Evolutionary conservation across 768 basidiomycete species (phyloP).

Genomic region (Artomyces pyxidatus): DNA sequence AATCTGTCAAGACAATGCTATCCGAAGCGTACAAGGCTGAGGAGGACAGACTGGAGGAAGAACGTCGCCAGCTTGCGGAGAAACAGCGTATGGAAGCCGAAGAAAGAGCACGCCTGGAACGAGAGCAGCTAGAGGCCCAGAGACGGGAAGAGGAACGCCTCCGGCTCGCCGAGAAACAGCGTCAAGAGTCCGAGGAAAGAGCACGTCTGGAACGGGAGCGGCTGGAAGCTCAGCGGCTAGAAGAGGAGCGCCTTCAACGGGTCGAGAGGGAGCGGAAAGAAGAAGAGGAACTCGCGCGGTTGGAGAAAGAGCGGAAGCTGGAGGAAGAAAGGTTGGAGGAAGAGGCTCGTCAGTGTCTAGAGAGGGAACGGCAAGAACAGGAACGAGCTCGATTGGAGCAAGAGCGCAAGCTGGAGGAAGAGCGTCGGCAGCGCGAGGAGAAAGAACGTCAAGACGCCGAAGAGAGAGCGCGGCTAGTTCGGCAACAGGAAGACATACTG

Average conservation of each 20-base stretch:
- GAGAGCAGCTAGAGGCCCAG: conserved; percentile 4
- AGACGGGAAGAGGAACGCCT: conserved; percentile 5
- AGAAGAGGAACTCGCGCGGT: conserved; percentile 14
- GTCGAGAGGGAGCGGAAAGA: conserved; percentile 15
- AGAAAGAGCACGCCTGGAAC: conserved; percentile 21
- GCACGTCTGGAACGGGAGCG: conserved; percentile 7
- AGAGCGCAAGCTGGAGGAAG: conserved; percentile 22
- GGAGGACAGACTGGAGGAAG: conserved; percentile 9
- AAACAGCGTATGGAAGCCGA: conserved; percentile 13
- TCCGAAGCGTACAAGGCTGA: conserved; percentile 5
- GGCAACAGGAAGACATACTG: background rate
- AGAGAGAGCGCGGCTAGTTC: conserved; percentile 1
- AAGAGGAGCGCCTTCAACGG: conserved; percentile 12
- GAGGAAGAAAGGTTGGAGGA: conserved; percentile 23
- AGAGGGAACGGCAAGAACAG: conserved; percentile 20
- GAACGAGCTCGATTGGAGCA: background rate
- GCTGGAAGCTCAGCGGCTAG: conserved; percentile 21
- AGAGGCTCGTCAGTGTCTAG: conserved; percentile 7
- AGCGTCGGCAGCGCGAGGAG: conserved; percentile 19
- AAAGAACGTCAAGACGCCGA: conserved; percentile 15
- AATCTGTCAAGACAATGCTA: conserved; percentile 4
- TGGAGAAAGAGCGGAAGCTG: conserved; percentile 22
- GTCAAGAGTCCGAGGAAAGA: conserved; percentile 4
- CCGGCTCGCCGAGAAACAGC: conserved; percentile 18
- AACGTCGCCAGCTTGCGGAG: conserved; percentile 10